Conservation (phyloP, 768 basidiomycete species). For the Dictyophora rubrovolvata region DNA sequence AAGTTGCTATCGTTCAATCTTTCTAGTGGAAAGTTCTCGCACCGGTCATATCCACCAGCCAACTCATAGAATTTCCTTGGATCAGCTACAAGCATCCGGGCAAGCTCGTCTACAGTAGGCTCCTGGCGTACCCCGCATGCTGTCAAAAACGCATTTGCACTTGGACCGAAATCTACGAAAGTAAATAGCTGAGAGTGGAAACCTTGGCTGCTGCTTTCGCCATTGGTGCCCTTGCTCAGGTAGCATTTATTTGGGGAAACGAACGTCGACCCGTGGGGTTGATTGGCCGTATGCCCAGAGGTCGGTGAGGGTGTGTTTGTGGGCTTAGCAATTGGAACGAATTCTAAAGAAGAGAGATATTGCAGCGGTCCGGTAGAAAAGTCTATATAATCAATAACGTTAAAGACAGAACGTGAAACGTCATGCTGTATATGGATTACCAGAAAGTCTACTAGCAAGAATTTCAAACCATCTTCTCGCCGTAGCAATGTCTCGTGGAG, state of each 20-base stretch:
- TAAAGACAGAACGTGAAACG: not conserved
- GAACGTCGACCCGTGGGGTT: constrained; percentile 26
- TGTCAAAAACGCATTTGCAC: constrained; percentile 74
- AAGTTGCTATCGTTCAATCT: not conserved
- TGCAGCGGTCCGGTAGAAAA: constrained; percentile 49
- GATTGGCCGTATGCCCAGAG: constrained; percentile 3
- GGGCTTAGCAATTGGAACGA: constrained; percentile 54
- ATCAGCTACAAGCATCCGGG: constrained; percentile 54
- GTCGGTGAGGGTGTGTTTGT: not conserved
- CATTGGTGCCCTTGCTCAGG: constrained; percentile 40
- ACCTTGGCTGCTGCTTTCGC: constrained; percentile 37
- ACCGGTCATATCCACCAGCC: constrained; percentile 63
- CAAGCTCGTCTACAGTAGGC: constrained; percentile 78
- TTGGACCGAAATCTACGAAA: constrained; percentile 79
- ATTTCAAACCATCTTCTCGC: constrained; percentile 62
- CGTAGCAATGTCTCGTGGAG: constrained; percentile 41
- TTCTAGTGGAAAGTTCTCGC: constrained; percentile 15
- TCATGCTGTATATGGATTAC: constrained; percentile 28
- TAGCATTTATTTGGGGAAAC: constrained; percentile 61
- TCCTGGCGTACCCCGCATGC: constrained; percentile 83
- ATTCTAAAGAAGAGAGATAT: constrained; percentile 42
- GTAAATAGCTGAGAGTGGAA: constrained; percentile 77
- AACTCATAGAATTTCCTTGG: constrained; percentile 63
- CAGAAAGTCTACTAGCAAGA: constrained; percentile 50
- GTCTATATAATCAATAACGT: constrained; percentile 26